phyloP scores from a whole-genome alignment of 129 eudicot genomes.

The Solidago caesia region DNA sequence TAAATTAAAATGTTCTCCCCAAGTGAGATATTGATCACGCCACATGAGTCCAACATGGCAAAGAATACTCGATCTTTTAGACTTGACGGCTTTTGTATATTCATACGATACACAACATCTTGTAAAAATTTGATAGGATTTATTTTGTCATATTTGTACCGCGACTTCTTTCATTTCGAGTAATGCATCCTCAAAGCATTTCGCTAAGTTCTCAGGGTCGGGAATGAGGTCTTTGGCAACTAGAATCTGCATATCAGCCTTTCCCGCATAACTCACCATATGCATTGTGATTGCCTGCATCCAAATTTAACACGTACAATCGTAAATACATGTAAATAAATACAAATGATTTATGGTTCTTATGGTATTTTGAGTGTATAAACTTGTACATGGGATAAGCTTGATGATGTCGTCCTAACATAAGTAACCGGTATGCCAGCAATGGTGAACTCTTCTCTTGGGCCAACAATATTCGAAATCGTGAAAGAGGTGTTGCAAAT shows the following conservation, averaged over 20 bases:
- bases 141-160: not conserved
- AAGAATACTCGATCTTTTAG: not conserved
- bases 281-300: slow-evolving; percentile 84
- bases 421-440: slow-evolving; percentile 61
- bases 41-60: not conserved
- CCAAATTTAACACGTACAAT: not conserved
- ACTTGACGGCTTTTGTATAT: not conserved
- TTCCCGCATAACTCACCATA: slow-evolving; percentile 86
- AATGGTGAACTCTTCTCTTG: slow-evolving; percentile 58
- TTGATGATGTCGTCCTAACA: slow-evolving; percentile 50
- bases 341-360: not conserved
- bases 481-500: slow-evolving; percentile 69
- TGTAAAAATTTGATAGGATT: not conserved
- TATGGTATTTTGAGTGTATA: not conserved
- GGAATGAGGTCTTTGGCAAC: slow-evolving; percentile 83
- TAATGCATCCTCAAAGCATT: slow-evolving; percentile 73
- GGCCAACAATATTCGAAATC: slow-evolving; percentile 69
- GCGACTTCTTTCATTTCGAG: slow-evolving; percentile 65
- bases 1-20: not conserved
- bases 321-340: not conserved
- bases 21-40: not conserved
- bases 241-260: slow-evolving; percentile 70
- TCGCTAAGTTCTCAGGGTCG: slow-evolving; percentile 63
- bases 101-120: too few relatives aligned
- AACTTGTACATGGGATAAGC: slow-evolving; percentile 48